These are phyloP conservation scores for Mycena rosella DNA, from an alignment of 768 basidiomycete genomes.

Conservation along the genomic window DNA sequence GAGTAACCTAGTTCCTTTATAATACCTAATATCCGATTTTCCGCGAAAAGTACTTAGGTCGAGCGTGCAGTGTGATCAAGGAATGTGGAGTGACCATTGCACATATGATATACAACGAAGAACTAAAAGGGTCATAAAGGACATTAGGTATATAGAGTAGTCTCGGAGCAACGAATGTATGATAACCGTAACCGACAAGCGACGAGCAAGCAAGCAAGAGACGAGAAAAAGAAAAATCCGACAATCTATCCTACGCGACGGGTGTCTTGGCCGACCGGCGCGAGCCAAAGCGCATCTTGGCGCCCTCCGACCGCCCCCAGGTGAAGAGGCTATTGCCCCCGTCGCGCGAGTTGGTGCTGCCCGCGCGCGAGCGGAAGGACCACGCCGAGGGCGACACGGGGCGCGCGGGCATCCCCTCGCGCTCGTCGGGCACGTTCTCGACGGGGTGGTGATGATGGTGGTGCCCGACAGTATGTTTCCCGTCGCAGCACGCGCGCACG, in stretches of 20 bases:
- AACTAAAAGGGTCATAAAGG: slow-evolving; percentile 32
- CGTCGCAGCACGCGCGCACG: slow-evolving; percentile 92
- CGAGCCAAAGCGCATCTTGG: slow-evolving; percentile 82
- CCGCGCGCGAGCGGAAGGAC: slow-evolving; percentile 86
- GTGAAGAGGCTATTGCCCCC: slow-evolving; percentile 77
- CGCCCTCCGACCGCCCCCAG: slow-evolving; percentile 72
- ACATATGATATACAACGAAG: slow-evolving; percentile 23
- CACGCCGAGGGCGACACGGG: slow-evolving; percentile 83
- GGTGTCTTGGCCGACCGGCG: slow-evolving; percentile 66
- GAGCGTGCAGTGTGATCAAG: no score
- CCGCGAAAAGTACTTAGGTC: no score
- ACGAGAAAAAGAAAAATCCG: slow-evolving; percentile 15
- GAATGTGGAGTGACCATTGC: slow-evolving; percentile 6
- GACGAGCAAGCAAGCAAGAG: slow-evolving; percentile 29
- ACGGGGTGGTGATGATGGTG: slow-evolving; percentile 47
- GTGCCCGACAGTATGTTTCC: slow-evolving; percentile 86
- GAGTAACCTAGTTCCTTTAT: no score
- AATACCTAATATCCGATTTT: no score
- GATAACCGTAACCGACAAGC: slow-evolving; percentile 11
- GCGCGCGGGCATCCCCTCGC: slow-evolving; percentile 55
- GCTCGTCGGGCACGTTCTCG: slow-evolving; percentile 55
- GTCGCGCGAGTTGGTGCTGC: slow-evolving; percentile 81
- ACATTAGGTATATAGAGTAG: slow-evolving; percentile 31
- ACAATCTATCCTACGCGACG: slow-evolving; percentile 27
- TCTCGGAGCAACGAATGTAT: slow-evolving; percentile 34